A percentile compares a stretch with the other conserved stretches of the same genome.
These are phyloP conservation scores for Pterocarpus santalinus DNA, from an alignment of 306 rosid species.

Conservation along the genomic window DNA sequence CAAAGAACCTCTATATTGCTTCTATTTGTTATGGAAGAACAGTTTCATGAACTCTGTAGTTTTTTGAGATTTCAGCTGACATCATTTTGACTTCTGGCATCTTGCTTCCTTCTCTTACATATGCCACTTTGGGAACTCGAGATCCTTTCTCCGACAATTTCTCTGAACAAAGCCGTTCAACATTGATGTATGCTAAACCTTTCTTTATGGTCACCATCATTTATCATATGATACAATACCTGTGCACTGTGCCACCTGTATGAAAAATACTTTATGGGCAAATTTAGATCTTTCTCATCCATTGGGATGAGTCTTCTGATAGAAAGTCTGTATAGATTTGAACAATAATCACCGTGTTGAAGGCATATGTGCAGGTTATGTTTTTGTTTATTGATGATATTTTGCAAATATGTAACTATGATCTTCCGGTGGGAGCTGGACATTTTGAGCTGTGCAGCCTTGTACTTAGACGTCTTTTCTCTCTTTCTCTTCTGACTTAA, in stretches of 20 bases:
- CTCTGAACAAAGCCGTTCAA: constrained; percentile 52
- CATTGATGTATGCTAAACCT: constrained; percentile 65
- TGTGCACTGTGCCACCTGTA: constrained; percentile 63
- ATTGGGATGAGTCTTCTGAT: constrained; percentile 46
- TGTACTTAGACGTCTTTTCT: constrained; percentile 46
- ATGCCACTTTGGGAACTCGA: constrained; percentile 40
- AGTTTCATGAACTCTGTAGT: constrained; percentile 62
- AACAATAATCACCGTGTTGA: constrained; percentile 55
- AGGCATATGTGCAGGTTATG: constrained; percentile 58
- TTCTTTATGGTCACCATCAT: constrained; percentile 55
- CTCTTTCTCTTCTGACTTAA: constrained; percentile 24
- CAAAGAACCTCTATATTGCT: constrained; percentile 82
- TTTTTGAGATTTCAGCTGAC: constrained; percentile 40
- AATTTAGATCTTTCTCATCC: constrained; percentile 47
- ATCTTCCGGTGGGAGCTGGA: constrained; percentile 49
- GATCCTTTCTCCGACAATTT: constrained; percentile 39
- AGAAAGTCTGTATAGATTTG: constrained; percentile 57
- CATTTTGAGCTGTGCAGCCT: constrained; percentile 44
- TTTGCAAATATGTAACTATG: constrained; percentile 38
- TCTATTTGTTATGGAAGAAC: constrained; percentile 85
- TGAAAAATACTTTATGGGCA: constrained; percentile 49
- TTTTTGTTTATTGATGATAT: constrained; percentile 45
- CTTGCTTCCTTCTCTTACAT: constrained; percentile 24
- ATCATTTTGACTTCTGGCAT: constrained; percentile 32
- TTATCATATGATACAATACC: constrained; percentile 54